A percentile compares a stretch with the other conserved stretches of the same genome.
Conservation (phyloP, 164 flowering plant genomes). For the Vitis vinifera region ASM3070453v1 NC_081813.1:226001-226500, state of each 20-base stretch:
- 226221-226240: background rate
- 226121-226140: background rate
- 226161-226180: conserved; percentile 77
- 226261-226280: background rate
- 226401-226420: background rate
- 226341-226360: background rate
- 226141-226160: conserved; percentile 71
- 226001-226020: too few relatives aligned
- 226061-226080: too few relatives aligned
- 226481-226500: too few relatives aligned
- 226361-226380: background rate
- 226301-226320: background rate
- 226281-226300: background rate
- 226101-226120: too few relatives aligned
- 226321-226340: background rate
- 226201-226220: background rate
- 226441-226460: too few relatives aligned
- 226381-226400: background rate
- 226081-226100: too few relatives aligned
- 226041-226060: too few relatives aligned
- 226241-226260: background rate
- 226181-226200: conserved; percentile 76
- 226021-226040: too few relatives aligned
- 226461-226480: too few relatives aligned
- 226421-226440: background rate